These are phyloP conservation scores for Salvia miltiorrhiza DNA, from an alignment of 257 asterid species.

Conservation along the genomic window DNA sequence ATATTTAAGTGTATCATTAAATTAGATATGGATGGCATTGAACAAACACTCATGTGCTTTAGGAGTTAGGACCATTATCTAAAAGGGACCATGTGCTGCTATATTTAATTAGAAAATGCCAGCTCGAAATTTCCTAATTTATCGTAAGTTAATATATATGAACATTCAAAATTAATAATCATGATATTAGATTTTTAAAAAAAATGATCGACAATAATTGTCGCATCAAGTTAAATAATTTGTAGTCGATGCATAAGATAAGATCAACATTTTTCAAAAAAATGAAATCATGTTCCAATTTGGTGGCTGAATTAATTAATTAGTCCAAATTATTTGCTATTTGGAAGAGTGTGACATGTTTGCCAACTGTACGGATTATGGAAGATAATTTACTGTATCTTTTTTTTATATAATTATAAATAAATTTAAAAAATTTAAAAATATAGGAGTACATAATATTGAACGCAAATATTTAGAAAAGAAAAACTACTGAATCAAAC, in stretches of 20 bases:
- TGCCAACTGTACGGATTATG: not conserved
- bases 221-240: not conserved
- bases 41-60: conserved; percentile 24
- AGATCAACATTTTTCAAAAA: not conserved
- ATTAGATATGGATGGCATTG: not conserved
- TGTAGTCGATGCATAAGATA: not conserved
- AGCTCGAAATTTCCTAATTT: not conserved
- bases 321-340: not conserved
- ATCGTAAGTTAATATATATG: not conserved
- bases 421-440: no score
- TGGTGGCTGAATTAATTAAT: not conserved
- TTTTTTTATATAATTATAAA: no score
- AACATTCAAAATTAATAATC: not conserved
- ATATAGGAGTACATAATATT: no score
- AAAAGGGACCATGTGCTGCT: conserved; percentile 5
- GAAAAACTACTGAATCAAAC: no score
- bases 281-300: not conserved
- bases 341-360: not conserved
- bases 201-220: not conserved
- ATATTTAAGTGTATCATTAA: conserved; percentile 5
- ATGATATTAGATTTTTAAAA: not conserved
- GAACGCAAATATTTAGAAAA: no score
- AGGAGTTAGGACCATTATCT: conserved; percentile 5
- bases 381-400: not conserved
- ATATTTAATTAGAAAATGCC: conserved; percentile 1